Percentiles rank a stretch among this genome's conserved stretches.
These are phyloP conservation scores for Fusarium pseudoanthophilum DNA, from an alignment of 2,329 filamentous ascomycete species.

Conservation along the genomic window DNA sequence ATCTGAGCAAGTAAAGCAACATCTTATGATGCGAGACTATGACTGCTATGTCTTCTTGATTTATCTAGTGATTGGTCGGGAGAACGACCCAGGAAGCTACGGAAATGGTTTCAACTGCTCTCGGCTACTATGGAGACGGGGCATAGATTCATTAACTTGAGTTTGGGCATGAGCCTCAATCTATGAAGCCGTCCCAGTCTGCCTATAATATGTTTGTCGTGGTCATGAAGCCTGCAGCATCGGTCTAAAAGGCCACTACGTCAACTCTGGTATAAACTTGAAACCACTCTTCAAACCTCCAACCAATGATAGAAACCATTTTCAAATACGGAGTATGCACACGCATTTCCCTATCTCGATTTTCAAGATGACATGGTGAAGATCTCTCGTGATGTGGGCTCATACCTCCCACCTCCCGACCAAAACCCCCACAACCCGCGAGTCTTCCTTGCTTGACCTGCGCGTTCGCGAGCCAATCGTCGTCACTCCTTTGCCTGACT, in stretches of 20 bases:
- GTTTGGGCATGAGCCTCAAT: background rate
- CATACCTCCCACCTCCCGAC: background rate
- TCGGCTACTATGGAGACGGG: background rate
- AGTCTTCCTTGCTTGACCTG: background rate
- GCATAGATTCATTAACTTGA: no score
- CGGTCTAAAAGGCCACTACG: background rate
- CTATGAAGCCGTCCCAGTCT: background rate
- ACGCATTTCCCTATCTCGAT: background rate
- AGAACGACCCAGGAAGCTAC: no score
- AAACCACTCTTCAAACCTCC: no score
- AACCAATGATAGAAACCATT: background rate
- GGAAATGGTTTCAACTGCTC: background rate
- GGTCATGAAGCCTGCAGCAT: background rate
- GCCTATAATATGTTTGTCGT: background rate
- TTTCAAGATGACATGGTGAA: background rate
- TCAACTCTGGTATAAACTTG: background rate
- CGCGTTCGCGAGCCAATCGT: constrained; percentile 8
- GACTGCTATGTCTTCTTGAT: background rate
- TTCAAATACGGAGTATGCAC: background rate
- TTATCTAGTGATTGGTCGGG: background rate
- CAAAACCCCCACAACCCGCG: background rate
- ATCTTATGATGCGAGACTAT: background rate
- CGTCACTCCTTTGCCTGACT: background rate
- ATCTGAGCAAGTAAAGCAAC: background rate
- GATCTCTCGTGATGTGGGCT: constrained; percentile 23